Base-by-base conservation (phyloP, 768 basidiomycete species). In the Boletus sp. region DNA sequence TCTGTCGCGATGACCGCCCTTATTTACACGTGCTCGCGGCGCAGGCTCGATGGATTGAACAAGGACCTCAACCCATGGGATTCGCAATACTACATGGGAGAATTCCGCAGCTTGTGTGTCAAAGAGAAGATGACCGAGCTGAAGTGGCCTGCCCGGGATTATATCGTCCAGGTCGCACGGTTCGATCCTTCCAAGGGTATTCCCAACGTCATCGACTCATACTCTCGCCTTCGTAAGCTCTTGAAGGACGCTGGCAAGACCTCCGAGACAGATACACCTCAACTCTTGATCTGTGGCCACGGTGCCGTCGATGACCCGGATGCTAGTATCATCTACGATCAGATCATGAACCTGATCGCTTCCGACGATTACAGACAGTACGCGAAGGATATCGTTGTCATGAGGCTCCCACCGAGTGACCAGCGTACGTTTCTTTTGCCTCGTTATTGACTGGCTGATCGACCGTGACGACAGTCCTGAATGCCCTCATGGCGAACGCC, bases 251-350 rank as follows among this genome's bases (percentile, higher is more conserved):
- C 75, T 21, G 74, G 75, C 27, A 69, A 72, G 7, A 72, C 79
- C 7, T 62, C 80, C 13, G 75, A 74, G 34, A 76, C 81, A 7
- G 77, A 83, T 5, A 75, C 77, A 40, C 90, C 90, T 52, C 90
- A 93, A 68, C 71, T 93, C 60, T 75, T 93, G 64, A 71, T 93
- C 60, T 91, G 90, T 69, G 94, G 94, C 21, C 94, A 97, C 68
- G 93, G 93, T 50, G 89, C 88, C 27, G 92, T 97, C 55, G 94
- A 97, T 62, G 94, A 97, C 71, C 94, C 93, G 15, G 93, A 97
- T 76, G 93, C 93, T 14, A 90, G 85, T 71, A 90, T 90, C 75
- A 92, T 93, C 70, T 92, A 92, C 68, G 90, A 92, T 59, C 80
- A 90, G 66, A 77, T 85, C 57, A 79, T 87, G 65, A 79, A 82